Percentiles rank a stretch among this genome's conserved stretches.
Conservation (phyloP, 1,284 basidiomycete species). For the Anthracocystis panici-leucophaei region DNA sequence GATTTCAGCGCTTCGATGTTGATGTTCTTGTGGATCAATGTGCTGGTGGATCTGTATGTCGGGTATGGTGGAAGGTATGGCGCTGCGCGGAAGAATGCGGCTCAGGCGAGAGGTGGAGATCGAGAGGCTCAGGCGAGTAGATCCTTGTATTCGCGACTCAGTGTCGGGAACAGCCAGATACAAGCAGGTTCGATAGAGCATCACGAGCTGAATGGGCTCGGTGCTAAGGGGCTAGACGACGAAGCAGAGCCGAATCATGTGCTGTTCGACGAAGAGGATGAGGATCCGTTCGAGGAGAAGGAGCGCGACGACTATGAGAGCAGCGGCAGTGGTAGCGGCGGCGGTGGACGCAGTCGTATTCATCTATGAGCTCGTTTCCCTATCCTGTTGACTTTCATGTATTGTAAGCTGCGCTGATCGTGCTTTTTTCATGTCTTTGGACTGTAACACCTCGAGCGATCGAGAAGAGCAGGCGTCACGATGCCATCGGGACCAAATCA, state of each 20-base stretch:
- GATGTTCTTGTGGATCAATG: constrained; percentile 64
- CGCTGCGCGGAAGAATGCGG: constrained; percentile 25
- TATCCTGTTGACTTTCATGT: background rate
- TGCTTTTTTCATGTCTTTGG: background rate
- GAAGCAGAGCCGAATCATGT: constrained; percentile 36
- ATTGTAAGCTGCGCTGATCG: background rate
- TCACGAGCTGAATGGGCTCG: constrained; percentile 36
- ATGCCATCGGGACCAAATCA: background rate
- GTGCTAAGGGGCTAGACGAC: constrained; percentile 16
- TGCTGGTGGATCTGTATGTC: constrained; percentile 66
- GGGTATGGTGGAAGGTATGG: constrained; percentile 59
- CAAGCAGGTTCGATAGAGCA: constrained; percentile 11
- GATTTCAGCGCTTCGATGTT: constrained; percentile 62
- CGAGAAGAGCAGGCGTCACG: background rate
- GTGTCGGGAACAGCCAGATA: constrained; percentile 13
- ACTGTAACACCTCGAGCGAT: background rate
- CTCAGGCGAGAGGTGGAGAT: constrained; percentile 28
- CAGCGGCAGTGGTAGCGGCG: constrained; percentile 19
- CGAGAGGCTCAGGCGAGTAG: constrained; percentile 26
- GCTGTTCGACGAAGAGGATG: constrained; percentile 57
- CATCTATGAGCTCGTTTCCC: constrained; percentile 13
- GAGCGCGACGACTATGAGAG: constrained; percentile 25
- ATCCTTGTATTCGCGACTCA: constrained; percentile 42
- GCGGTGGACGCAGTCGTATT: constrained; percentile 16
- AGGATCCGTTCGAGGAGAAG: constrained; percentile 55